Evolutionary conservation across 345 rosid genomes (phyloP), one percentile per base, ranked within the genome.

Genomic region (Populus euphratica): DNA sequence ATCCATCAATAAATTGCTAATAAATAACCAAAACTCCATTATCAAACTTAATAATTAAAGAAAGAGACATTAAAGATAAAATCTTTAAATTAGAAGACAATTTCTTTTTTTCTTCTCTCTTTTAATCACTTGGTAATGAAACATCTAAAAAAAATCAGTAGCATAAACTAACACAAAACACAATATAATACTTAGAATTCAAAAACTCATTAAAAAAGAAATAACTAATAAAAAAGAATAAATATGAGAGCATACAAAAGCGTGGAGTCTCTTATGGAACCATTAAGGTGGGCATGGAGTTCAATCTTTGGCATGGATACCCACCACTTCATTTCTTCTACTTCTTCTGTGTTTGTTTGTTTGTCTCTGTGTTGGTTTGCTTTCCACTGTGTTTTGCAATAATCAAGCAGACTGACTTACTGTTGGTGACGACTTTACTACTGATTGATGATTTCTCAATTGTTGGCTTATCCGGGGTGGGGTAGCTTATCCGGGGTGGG

Each of bases 221-320:
- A n/a, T 44, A 33, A 41, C 67, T 3, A 17, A 38, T n/a, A n/a
- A 29, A 66, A 20, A 72, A 49, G 69, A 0, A 25, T 13, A 9
- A 1, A 13, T 41, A 41, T 41, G n/a, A 33, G 65, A 77, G 56
- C 76, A 83, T 84, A 96, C 98, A 93, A 82, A 75, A 96, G 91
- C 11, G 99, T 96, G 33, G 98, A 87, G 87, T 91, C 86, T 78
- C 99, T 86, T 78, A 96, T 86, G 79, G 97, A 96, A 79, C 98
- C 99, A 73, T 93, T 93, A 85, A 96, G 99, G 84, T 96, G 99
- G 78, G 99, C 99, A 76, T 96, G 98, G n/a, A 96, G 87, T 82
- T 96, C 98, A 78, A 96, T 73, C 86, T 96, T 96, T 47, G 98
- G 99, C 39, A 96, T 76, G 31, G 94, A 86, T 33, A 81, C 68